Evolutionary conservation across 1,139 yeast species (phyloP).

Genomic region (Suhomyces panamericanus): DNA sequence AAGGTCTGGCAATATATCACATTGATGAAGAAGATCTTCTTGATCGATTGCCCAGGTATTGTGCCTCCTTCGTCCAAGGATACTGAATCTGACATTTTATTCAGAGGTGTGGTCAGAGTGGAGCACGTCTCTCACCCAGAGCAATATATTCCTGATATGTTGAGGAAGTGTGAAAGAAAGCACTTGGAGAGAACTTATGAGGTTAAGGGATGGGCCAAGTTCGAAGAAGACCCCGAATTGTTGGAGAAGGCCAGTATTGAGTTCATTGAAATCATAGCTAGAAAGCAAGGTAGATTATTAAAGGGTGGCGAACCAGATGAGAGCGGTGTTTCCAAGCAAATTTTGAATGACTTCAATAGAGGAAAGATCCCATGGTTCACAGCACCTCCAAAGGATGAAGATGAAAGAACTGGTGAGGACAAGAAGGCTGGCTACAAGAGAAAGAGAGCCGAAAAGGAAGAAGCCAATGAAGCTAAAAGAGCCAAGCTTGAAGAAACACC

Average conservation of each 20-base stretch:
- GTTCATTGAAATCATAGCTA: slow-evolving; percentile 85
- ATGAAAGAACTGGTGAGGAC: slow-evolving; percentile 54
- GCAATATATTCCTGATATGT: slow-evolving; percentile 87
- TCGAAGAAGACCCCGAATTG: slow-evolving; percentile 40
- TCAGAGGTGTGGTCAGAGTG: slow-evolving; percentile 96
- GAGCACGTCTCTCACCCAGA: slow-evolving; percentile 96
- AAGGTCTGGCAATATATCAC: slow-evolving; percentile 99
- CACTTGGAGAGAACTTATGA: slow-evolving; percentile 96
- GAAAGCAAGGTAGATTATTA: slow-evolving; percentile 86
- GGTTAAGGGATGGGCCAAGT: slow-evolving; percentile 80
- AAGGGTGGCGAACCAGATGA: slow-evolving; percentile 99
- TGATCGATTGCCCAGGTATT: slow-evolving; percentile 98
- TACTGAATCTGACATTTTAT: slow-evolving; percentile 87
- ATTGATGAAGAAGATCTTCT: slow-evolving; percentile 88
- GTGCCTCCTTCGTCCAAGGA: slow-evolving; percentile 94
- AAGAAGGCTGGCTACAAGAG: slow-evolving; percentile 55
- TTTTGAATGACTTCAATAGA: slow-evolving; percentile 90
- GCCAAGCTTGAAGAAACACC: slow-evolving; percentile 18
- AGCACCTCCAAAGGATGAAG: slow-evolving; percentile 80
- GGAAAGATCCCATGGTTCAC: slow-evolving; percentile 99
- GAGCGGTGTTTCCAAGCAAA: slow-evolving; percentile 85
- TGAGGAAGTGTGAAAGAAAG: slow-evolving; percentile 81
- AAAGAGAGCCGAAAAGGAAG: slow-evolving; percentile 49
- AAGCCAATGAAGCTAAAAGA: slow-evolving; percentile 26
- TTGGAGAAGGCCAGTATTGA: slow-evolving; percentile 64